Conservation (phyloP, 768 basidiomycete genomes). For the Cystoderma amianthinum region DNA sequence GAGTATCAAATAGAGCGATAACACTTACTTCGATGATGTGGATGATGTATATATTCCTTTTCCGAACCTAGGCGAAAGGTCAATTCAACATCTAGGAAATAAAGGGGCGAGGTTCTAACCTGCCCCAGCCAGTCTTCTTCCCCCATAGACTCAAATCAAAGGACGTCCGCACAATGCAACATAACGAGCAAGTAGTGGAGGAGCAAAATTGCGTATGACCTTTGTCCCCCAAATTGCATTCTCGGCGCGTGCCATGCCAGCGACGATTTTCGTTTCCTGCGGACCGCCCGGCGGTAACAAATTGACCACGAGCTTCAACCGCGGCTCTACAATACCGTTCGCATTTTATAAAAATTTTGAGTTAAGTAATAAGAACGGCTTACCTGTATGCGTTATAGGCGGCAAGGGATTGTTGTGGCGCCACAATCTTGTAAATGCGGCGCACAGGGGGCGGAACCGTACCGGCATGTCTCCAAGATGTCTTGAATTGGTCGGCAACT, state of each 20-base stretch:
- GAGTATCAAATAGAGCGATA: slow-evolving; percentile 1
- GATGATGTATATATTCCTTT: slow-evolving; percentile 69
- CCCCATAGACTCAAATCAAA: slow-evolving; percentile 58
- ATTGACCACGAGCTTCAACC: slow-evolving; percentile 58
- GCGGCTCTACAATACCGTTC: slow-evolving; percentile 33
- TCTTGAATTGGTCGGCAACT: slow-evolving; percentile 64
- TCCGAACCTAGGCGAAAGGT: slow-evolving; percentile 41
- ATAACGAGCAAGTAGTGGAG: slow-evolving; percentile 54
- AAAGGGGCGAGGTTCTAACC: slow-evolving; percentile 25
- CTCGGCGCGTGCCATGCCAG: slow-evolving; percentile 67
- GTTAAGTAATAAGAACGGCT: too few relatives aligned
- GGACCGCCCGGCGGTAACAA: slow-evolving; percentile 43
- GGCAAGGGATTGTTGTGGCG: slow-evolving; percentile 38
- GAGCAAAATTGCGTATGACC: slow-evolving; percentile 50
- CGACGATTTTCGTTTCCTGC: slow-evolving; percentile 68
- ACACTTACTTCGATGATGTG: slow-evolving; percentile 64
- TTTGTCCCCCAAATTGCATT: slow-evolving; percentile 59
- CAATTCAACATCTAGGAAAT: slow-evolving; percentile 5
- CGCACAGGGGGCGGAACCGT: slow-evolving; percentile 51
- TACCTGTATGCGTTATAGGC: slow-evolving; percentile 60
- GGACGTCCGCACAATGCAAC: slow-evolving; percentile 56
- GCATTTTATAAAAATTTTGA: too few relatives aligned
- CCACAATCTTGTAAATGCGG: slow-evolving; percentile 59
- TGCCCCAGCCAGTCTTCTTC: slow-evolving; percentile 69
- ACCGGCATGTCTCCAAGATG: slow-evolving; percentile 58